Percentiles rank a stretch among this genome's conserved stretches.
These are phyloP conservation scores for Irpex lacteus DNA, from an alignment of 1,284 basidiomycete species.

Conservation along the genomic window DNA sequence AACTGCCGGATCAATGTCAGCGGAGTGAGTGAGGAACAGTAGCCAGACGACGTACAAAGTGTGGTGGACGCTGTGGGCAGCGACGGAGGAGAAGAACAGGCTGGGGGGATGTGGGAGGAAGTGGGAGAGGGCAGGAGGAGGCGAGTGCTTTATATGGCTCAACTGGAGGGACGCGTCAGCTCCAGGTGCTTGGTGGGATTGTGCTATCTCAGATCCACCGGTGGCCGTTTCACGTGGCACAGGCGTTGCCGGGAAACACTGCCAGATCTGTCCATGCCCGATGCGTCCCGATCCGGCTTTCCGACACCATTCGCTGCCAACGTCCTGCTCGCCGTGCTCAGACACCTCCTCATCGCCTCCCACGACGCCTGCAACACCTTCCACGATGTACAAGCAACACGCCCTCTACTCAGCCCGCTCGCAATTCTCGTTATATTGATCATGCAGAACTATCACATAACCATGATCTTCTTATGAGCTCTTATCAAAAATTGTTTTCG, in stretches of 20 bases:
- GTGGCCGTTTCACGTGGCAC: conserved; percentile 24
- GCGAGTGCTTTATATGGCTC: conserved; percentile 27
- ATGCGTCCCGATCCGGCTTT: not conserved
- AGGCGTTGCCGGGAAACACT: conserved; percentile 12
- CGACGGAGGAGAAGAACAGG: conserved; percentile 12
- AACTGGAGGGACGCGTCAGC: conserved; percentile 37
- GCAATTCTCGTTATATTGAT: not conserved
- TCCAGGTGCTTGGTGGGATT: conserved; percentile 17
- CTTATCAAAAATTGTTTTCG: conserved; percentile 3
- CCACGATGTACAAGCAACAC: not conserved
- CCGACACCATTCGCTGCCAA: not conserved
- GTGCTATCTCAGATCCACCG: conserved; percentile 29
- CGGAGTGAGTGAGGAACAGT: not conserved
- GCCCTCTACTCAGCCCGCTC: not conserved
- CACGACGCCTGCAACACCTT: not conserved
- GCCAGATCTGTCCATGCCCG: conserved; percentile 14
- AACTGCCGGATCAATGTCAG: conserved; percentile 1
- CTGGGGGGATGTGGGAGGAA: conserved; percentile 16
- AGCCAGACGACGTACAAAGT: conserved; percentile 11
- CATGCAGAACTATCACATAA: not conserved
- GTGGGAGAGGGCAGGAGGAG: conserved; percentile 11
- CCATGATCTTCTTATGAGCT: not conserved
- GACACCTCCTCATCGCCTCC: not conserved
- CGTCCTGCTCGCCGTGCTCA: not conserved
- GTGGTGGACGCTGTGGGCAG: conserved; percentile 8